Percentiles rank a stretch among this genome's conserved stretches.
Evolutionary conservation across 768 basidiomycete species (phyloP).

Genomic region (Kwoniella dendrophila): DNA sequence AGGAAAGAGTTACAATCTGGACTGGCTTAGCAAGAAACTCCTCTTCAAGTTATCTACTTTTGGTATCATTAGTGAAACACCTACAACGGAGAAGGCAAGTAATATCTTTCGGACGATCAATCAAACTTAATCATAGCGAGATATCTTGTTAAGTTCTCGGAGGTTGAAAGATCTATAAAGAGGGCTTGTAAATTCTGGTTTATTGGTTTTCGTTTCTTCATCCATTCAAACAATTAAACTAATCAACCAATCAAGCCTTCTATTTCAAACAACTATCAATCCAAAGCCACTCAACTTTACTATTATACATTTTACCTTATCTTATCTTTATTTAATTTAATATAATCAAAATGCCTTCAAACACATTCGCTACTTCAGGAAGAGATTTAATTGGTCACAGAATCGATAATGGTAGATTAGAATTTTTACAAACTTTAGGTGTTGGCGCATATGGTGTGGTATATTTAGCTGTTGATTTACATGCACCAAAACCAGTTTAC

Average conservation of each 20-base stretch:
- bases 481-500: slow-evolving; percentile 59
- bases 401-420: slow-evolving; percentile 78
- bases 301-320: not conserved
- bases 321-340: not conserved
- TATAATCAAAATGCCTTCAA: slow-evolving; percentile 37
- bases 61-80: not conserved
- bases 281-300: not conserved
- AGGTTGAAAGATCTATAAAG: slow-evolving; percentile 4
- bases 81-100: slow-evolving; percentile 21
- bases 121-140: not conserved
- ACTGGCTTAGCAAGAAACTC: slow-evolving; percentile 5
- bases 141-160: not conserved
- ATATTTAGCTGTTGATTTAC: slow-evolving; percentile 77
- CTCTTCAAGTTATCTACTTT: not conserved
- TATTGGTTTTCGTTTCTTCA: slow-evolving; percentile 8
- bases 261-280: not conserved
- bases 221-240: slow-evolving; percentile 5
- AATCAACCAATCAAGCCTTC: slow-evolving; percentile 3
- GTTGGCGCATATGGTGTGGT: slow-evolving; percentile 95
- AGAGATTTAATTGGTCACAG: slow-evolving; percentile 64
- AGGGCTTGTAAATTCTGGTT: slow-evolving; percentile 5
- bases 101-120: not conserved
- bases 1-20: slow-evolving; percentile 1
- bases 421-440: slow-evolving; percentile 84
- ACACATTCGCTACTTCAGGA: slow-evolving; percentile 52